Conservation (phyloP, 139 green algal species). For the Micromonas pusilla region DNA sequence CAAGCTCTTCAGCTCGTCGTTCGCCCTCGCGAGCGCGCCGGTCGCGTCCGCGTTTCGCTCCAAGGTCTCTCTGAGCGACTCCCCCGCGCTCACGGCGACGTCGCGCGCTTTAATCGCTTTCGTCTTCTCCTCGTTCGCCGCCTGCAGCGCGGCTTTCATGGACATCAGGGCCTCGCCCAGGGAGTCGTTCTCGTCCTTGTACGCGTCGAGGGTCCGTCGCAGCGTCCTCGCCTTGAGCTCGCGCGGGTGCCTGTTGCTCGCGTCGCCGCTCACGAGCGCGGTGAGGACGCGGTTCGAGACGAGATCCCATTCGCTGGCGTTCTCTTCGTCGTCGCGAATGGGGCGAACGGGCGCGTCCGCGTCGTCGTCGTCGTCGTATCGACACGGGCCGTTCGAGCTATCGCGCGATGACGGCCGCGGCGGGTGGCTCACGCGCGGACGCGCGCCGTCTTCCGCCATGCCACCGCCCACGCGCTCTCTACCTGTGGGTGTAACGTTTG, state of each 20-base stretch:
- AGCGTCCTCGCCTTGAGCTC: background rate
- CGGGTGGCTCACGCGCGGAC: background rate
- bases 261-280: no score
- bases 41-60: background rate
- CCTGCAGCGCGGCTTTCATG: background rate
- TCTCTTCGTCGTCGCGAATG: background rate
- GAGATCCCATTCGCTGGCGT: background rate
- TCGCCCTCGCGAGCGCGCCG: background rate
- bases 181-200: background rate
- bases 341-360: background rate
- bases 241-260: background rate
- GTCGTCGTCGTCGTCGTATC: no score
- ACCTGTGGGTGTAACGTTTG: background rate
- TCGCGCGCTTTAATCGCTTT: no score
- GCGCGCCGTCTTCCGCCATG: background rate
- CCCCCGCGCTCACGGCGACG: background rate
- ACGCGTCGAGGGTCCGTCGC: background rate
- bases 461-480: background rate
- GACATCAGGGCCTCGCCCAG: background rate
- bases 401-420: background rate
- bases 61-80: background rate
- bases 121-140: background rate
- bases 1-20: background rate
- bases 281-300: background rate
- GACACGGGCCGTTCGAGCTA: no score